Percentiles rank a stretch among this genome's conserved stretches.
phyloP scores from a whole-genome alignment of 2,329 filamentous ascomycete genomes.

The Chrysoporthe austroafricana region DNA sequence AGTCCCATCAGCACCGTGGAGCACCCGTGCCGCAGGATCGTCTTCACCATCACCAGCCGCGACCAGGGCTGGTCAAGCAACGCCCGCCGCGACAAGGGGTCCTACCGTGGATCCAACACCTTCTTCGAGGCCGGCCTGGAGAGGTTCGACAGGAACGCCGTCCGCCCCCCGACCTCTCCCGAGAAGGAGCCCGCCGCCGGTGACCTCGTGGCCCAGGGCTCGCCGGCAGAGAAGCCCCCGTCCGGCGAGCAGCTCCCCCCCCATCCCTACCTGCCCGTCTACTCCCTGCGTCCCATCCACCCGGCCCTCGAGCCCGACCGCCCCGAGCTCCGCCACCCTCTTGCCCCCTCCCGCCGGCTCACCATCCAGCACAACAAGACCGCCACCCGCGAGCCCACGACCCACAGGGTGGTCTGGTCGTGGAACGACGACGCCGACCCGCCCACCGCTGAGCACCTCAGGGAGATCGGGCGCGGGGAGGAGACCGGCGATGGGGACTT shows the following conservation, averaged over 20 bases:
- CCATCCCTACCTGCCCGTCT: conserved; percentile 31
- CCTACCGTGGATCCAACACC: conserved; percentile 56
- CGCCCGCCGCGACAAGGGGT: conserved; percentile 35
- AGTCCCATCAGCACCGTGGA: conserved; percentile 46
- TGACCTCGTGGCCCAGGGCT: neutral
- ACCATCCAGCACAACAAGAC: conserved; percentile 54
- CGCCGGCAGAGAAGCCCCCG: conserved; percentile 7
- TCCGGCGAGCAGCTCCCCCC: conserved; percentile 10
- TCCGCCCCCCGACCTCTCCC: conserved; percentile 1
- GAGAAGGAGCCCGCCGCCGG: conserved; percentile 6
- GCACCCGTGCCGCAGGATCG: conserved; percentile 61
- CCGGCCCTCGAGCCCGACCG: conserved; percentile 24
- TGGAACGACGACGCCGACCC: conserved; percentile 53
- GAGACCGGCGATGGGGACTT: conserved; percentile 58
- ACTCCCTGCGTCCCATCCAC: conserved; percentile 32
- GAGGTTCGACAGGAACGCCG: conserved; percentile 46
- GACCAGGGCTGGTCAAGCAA: conserved; percentile 59
- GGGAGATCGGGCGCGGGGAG: conserved; percentile 51
- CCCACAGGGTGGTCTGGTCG: conserved; percentile 58
- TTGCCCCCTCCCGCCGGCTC: conserved; percentile 41
- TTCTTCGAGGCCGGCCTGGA: conserved; percentile 69
- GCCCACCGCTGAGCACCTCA: conserved; percentile 45
- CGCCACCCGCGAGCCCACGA: conserved; percentile 39
- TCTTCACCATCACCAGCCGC: conserved; percentile 59
- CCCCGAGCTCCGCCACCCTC: conserved; percentile 43